A percentile compares a stretch with the other conserved stretches of the same genome.
phyloP scores from a whole-genome alignment of 2,329 filamentous ascomycete genomes.

The Apiospora phragmitis region DNA sequence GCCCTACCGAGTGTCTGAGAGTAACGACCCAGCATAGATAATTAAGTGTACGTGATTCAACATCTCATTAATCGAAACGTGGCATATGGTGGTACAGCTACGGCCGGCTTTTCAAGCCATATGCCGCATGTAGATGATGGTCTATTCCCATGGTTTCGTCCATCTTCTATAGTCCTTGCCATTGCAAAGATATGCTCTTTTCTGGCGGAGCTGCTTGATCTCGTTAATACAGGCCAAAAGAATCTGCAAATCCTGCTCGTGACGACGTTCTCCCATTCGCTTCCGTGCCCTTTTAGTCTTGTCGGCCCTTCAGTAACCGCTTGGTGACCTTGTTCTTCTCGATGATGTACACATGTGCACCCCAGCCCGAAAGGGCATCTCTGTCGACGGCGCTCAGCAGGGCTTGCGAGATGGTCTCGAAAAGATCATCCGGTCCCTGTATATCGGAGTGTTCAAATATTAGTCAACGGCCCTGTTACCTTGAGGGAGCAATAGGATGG shows the following conservation, averaged over 20 bases:
- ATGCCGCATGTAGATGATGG: slow-evolving; percentile 5
- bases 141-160: not conserved
- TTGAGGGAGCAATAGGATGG: not conserved
- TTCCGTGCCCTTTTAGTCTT: slow-evolving; percentile 63
- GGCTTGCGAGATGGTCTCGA: slow-evolving; percentile 97
- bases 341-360: slow-evolving; percentile 98
- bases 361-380: slow-evolving; percentile 96
- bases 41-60: not conserved
- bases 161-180: not conserved
- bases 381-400: slow-evolving; percentile 94
- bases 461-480: not conserved
- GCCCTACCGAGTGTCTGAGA: not conserved
- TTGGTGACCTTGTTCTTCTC: slow-evolving; percentile 99
- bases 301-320: slow-evolving; percentile 94
- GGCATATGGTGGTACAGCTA: not conserved
- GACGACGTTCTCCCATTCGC: not conserved
- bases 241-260: not conserved
- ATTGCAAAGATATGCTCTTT: not conserved
- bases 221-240: not conserved
- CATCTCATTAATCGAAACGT: slow-evolving; percentile 7
- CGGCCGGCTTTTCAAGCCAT: not conserved
- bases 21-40: not conserved
- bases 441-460: slow-evolving; percentile 1
- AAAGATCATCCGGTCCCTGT: slow-evolving; percentile 87
- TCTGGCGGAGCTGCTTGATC: not conserved